phyloP scores from a whole-genome alignment of 2,329 filamentous ascomycete species.

The Albifimbria verrucaria region DNA sequence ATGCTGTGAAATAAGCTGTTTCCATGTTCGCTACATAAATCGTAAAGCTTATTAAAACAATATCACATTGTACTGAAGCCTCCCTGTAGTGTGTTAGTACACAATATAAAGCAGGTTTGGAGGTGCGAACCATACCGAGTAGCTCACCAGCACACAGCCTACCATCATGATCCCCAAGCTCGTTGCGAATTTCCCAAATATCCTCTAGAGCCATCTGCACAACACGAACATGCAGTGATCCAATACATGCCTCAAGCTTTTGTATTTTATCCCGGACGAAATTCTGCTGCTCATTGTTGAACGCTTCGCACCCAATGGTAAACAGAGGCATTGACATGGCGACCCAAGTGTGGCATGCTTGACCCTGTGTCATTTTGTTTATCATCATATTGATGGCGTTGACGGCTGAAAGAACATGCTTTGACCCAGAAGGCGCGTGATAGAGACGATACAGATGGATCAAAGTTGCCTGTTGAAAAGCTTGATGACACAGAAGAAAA shows the following conservation, averaged over 20 bases:
- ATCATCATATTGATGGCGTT: conserved; percentile 17
- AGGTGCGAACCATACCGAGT: conserved; percentile 14
- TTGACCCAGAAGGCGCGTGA: conserved; percentile 11
- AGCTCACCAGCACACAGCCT: conserved; percentile 15
- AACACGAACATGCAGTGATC: conserved; percentile 20
- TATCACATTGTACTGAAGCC: conserved; percentile 23
- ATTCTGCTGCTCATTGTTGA: conserved; percentile 10
- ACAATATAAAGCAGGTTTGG: background rate
- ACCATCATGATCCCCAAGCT: conserved; percentile 13
- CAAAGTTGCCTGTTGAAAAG: conserved; percentile 22
- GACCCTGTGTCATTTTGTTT: conserved; percentile 21
- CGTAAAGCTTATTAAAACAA: conserved; percentile 17
- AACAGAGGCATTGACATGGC: conserved; percentile 27
- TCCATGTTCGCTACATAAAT: no score
- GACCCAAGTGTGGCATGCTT: conserved; percentile 26
- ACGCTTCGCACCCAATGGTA: conserved; percentile 23
- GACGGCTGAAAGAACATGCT: conserved; percentile 15
- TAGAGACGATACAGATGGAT: conserved; percentile 23
- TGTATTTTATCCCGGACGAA: conserved; percentile 22
- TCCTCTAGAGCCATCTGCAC: conserved; percentile 21
- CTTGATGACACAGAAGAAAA: conserved; percentile 21
- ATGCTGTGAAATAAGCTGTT: no score
- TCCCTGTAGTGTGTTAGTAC: conserved; percentile 6
- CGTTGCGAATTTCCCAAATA: conserved; percentile 20
- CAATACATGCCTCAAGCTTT: conserved; percentile 20